Conservation (phyloP, 805 yeast genomes). For the Metschnikowia aberdeeniae region DNA sequence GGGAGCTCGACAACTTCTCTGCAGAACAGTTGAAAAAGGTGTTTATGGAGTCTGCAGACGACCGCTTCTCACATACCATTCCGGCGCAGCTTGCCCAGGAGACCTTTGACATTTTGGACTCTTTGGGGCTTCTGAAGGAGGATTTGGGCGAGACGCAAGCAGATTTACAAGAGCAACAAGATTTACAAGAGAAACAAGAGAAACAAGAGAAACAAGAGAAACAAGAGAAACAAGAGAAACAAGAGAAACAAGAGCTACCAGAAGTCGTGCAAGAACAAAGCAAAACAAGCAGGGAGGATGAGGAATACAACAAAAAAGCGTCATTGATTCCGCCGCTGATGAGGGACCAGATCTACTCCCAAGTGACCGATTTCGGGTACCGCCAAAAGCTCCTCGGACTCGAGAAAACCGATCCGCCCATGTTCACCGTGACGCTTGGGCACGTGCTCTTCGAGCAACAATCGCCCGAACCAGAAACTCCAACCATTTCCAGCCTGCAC, state of each 20-base stretch:
- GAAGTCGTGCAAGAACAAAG: too few relatives aligned
- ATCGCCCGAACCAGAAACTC: not conserved
- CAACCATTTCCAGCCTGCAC: conserved; percentile 5
- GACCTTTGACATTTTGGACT: conserved; percentile 6
- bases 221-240: too few relatives aligned
- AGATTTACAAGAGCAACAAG: not conserved
- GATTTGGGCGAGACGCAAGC: not conserved
- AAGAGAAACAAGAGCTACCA: too few relatives aligned
- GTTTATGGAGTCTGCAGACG: not conserved
- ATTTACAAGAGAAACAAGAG: too few relatives aligned
- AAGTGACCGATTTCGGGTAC: conserved; percentile 26
- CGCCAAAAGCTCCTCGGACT: conserved; percentile 22
- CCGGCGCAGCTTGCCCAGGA: conserved; percentile 3
- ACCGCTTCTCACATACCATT: conserved; percentile 1
- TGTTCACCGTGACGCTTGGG: conserved; percentile 39
- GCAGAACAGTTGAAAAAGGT: conserved; percentile 2
- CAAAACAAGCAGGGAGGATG: not conserved
- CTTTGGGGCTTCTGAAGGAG: conserved; percentile 3
- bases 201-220: too few relatives aligned
- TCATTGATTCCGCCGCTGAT: not conserved
- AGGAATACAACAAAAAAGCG: not conserved
- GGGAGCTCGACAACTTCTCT: conserved; percentile 12
- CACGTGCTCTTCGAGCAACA: conserved; percentile 28
- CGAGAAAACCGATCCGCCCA: conserved; percentile 20
- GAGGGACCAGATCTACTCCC: conserved; percentile 21